Conservation (phyloP, 306 rosid genomes). For the Citrullus mucosospermus region DNA sequence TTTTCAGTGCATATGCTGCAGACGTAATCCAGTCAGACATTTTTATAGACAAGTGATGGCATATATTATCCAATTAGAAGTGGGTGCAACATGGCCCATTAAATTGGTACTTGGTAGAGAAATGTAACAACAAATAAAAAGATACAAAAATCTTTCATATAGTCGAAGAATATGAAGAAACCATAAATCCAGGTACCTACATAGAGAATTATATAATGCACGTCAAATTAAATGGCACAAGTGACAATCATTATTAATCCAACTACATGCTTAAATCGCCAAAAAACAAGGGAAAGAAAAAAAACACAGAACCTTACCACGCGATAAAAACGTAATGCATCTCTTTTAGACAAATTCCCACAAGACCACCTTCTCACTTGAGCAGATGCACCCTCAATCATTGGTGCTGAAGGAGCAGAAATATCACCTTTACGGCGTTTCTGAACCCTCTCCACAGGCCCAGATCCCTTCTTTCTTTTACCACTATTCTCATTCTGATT, state of each 20-base stretch:
- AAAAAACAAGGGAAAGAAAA: not conserved
- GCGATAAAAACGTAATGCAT: conserved; percentile 78
- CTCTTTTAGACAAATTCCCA: conserved; percentile 87
- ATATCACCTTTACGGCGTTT: conserved; percentile 75
- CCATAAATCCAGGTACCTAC: not conserved
- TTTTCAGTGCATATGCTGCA: not conserved
- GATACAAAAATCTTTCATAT: not conserved
- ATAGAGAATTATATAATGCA: not conserved
- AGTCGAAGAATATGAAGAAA: not conserved
- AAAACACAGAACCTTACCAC: conserved; percentile 39
- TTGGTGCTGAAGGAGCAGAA: conserved; percentile 57
- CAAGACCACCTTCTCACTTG: conserved; percentile 93
- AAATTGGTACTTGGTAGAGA: not conserved
- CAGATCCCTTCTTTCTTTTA: conserved; percentile 81
- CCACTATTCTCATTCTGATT: conserved; percentile 58
- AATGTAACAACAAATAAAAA: not conserved
- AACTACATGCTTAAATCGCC: not conserved
- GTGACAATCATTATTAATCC: not conserved
- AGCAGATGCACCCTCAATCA: conserved; percentile 79
- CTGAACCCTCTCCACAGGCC: conserved; percentile 59
- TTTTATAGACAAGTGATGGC: not conserved
- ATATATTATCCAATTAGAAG: not conserved
- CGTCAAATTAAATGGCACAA: not conserved
- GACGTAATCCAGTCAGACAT: not conserved
- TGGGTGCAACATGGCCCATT: not conserved